phyloP scores from a whole-genome alignment of 2,329 filamentous ascomycete genomes.

The Aspergillus sp. region DNA sequence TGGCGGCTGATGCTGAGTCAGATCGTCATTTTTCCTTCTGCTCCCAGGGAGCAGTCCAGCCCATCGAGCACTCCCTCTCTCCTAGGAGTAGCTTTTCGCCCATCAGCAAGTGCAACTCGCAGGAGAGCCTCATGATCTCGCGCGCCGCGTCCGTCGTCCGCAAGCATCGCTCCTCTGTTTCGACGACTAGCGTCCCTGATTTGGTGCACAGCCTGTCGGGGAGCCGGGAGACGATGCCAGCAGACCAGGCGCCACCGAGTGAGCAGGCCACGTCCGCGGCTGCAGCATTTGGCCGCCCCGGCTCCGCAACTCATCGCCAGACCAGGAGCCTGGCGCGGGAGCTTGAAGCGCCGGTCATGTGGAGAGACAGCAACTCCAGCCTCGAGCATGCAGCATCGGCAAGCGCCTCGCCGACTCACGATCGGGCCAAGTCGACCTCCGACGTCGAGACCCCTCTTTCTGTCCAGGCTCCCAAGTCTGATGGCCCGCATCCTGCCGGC shows the following conservation, averaged over 20 bases:
- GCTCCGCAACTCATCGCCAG: slow-evolving; percentile 24
- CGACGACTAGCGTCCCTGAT: slow-evolving; percentile 38
- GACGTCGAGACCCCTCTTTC: slow-evolving; percentile 18
- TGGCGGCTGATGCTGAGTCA: slow-evolving; percentile 35
- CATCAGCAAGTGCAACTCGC: slow-evolving; percentile 48
- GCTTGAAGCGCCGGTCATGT: slow-evolving; percentile 19
- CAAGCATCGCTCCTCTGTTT: slow-evolving; percentile 40
- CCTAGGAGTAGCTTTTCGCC: slow-evolving; percentile 42
- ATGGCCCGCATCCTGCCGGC: slow-evolving; percentile 14
- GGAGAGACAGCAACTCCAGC: slow-evolving; percentile 17
- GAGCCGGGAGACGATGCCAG: slow-evolving; percentile 26
- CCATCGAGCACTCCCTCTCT: slow-evolving; percentile 29
- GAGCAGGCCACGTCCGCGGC: slow-evolving; percentile 14
- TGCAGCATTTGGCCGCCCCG: slow-evolving; percentile 8
- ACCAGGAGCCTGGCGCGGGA: slow-evolving; percentile 30
- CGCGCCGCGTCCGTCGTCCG: slow-evolving; percentile 38
- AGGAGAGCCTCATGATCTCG: slow-evolving; percentile 47
- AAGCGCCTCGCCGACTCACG: slow-evolving; percentile 17
- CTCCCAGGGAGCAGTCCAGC: slow-evolving; percentile 32
- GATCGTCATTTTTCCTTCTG: slow-evolving; percentile 41
- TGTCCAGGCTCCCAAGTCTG: slow-evolving; percentile 10
- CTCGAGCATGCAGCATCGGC: slow-evolving; percentile 15
- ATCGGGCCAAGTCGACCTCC: slow-evolving; percentile 30
- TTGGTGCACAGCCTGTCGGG: slow-evolving; percentile 32
- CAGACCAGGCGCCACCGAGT: slow-evolving; percentile 17